These are phyloP conservation scores for Marchantia polymorpha DNA, from an alignment of 225 moss, liverwort and hornwort species.

Conservation along the genomic window DNA sequence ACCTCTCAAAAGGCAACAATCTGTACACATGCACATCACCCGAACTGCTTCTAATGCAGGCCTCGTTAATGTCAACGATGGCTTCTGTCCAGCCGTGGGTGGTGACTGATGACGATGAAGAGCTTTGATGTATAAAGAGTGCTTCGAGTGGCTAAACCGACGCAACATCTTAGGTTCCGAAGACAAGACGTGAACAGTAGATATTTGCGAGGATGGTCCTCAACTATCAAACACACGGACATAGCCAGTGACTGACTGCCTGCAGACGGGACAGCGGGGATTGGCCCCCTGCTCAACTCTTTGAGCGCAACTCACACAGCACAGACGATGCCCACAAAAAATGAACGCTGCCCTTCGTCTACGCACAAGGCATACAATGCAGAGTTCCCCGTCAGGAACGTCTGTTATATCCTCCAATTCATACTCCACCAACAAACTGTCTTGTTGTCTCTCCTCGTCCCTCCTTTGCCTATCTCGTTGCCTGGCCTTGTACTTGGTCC, in stretches of 20 bases:
- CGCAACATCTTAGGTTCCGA: not conserved
- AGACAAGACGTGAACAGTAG: not conserved
- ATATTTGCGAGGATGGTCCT: not conserved
- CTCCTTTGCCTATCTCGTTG: conserved; percentile 47
- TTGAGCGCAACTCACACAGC: conserved; percentile 73
- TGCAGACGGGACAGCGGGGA: conserved; percentile 61
- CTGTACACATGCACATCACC: not conserved
- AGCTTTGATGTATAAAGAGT: not conserved
- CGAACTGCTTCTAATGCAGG: not conserved
- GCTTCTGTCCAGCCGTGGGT: not conserved
- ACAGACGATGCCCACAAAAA: conserved; percentile 60
- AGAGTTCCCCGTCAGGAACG: conserved; percentile 67
- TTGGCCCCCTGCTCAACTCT: conserved; percentile 50
- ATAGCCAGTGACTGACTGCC: conserved; percentile 50
- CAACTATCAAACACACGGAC: conserved; percentile 58
- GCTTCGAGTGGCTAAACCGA: not conserved
- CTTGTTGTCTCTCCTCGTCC: conserved; percentile 59
- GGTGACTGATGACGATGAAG: not conserved
- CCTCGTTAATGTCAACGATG: not conserved
- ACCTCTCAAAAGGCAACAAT: not conserved
- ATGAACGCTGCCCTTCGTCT: conserved; percentile 59
- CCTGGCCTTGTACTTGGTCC: conserved; percentile 59
- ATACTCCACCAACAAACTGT: conserved; percentile 44
- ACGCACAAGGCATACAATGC: conserved; percentile 63
- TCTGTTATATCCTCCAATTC: conserved; percentile 54